A percentile compares a stretch with the other conserved stretches of the same genome.
Conservation (phyloP, 306 rosid genomes). For the Prunus davidiana region DNA sequence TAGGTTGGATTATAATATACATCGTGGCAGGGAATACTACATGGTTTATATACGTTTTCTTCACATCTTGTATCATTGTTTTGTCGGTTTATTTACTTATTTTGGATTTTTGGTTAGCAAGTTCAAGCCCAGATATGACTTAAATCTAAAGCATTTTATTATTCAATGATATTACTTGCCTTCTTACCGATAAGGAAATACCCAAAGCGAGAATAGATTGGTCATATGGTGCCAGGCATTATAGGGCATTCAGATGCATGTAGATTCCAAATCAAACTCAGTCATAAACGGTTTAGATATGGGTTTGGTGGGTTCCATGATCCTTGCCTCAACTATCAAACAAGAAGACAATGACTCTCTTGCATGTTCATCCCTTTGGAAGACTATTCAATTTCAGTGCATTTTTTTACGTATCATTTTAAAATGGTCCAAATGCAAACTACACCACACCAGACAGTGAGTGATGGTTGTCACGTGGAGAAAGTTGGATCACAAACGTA, state of each 20-base stretch:
- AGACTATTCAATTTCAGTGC: too few species aligned
- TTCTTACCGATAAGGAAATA: fast-evolving
- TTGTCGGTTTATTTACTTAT: too few species aligned
- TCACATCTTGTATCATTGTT: not conserved
- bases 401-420: too few species aligned
- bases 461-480: not conserved
- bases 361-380: too few species aligned
- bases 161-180: not conserved
- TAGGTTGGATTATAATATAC: too few species aligned
- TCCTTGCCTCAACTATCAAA: not conserved
- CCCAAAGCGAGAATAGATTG: too few species aligned
- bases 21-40: not conserved
- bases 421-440: not conserved
- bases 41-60: not conserved
- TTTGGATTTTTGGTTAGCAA: too few species aligned
- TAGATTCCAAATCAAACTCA: not conserved
- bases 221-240: not conserved
- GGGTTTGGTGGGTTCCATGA: not conserved
- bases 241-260: not conserved
- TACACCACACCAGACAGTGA: not conserved
- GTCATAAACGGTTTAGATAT: not conserved
- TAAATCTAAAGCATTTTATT: not conserved
- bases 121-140: not conserved
- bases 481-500: not conserved
- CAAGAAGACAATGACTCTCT: not conserved